phyloP scores from a whole-genome alignment of 2,329 filamentous ascomycete genomes.

The Exophiala sp. region DNA sequence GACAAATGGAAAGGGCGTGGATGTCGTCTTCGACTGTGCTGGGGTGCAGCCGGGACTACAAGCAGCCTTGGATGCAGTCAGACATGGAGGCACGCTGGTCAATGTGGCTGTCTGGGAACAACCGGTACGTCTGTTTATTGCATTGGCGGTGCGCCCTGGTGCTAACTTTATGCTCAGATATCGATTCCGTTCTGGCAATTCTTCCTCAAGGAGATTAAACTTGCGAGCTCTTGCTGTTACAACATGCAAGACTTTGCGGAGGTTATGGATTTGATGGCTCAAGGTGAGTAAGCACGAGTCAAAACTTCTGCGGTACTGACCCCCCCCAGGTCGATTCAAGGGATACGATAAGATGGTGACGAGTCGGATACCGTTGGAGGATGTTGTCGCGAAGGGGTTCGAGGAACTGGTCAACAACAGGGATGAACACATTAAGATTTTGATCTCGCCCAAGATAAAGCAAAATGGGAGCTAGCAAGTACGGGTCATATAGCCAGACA shows the following conservation, averaged over 20 bases:
- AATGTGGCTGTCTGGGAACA: constrained; percentile 36
- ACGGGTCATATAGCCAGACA: neutral
- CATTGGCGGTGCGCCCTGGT: neutral
- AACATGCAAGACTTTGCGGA: constrained; percentile 34
- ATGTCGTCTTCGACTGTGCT: constrained; percentile 37
- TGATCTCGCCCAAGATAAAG: constrained; percentile 42
- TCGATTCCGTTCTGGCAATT: constrained; percentile 9
- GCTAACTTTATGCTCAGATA: neutral
- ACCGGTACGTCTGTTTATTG: constrained; percentile 27
- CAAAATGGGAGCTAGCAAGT: no score
- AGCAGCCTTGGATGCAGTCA: constrained; percentile 32
- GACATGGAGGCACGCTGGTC: constrained; percentile 31
- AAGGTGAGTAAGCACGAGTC: constrained; percentile 26
- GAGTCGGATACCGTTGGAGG: constrained; percentile 52
- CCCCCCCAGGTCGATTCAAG: constrained; percentile 31
- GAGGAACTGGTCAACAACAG: constrained; percentile 56
- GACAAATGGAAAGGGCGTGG: constrained; percentile 32
- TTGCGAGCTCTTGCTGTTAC: constrained; percentile 33
- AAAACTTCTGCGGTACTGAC: no score
- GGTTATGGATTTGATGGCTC: constrained; percentile 32
- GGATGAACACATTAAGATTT: constrained; percentile 60
- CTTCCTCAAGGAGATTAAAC: constrained; percentile 15
- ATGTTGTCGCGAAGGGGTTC: constrained; percentile 56
- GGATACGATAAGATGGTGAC: constrained; percentile 55
- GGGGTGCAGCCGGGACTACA: constrained; percentile 33